Percentiles rank a stretch among this genome's conserved stretches.
Evolutionary conservation across 345 rosid genomes (phyloP).

Genomic region (Populus deltoides): DNA sequence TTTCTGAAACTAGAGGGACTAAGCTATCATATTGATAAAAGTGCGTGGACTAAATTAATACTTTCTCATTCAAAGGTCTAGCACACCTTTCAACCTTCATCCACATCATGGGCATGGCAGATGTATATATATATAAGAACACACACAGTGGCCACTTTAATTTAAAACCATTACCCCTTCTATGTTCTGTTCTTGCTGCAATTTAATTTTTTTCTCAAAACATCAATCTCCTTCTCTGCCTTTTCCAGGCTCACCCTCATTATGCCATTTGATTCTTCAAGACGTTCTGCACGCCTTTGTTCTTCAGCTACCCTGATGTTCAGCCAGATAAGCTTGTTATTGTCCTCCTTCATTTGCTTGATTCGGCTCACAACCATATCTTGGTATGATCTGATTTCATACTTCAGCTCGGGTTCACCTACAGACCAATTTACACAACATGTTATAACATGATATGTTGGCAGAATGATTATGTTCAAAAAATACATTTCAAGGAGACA

Average conservation of each 20-base stretch:
- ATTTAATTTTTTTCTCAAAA: slow-evolving; percentile 55
- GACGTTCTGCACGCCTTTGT: slow-evolving; percentile 36
- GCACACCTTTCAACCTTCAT: too few relatives aligned
- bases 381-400: slow-evolving; percentile 65
- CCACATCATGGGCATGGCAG: too few relatives aligned
- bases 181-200: slow-evolving; percentile 59
- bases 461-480: neutral
- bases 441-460: neutral
- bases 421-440: slow-evolving; percentile 2
- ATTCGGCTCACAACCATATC: slow-evolving; percentile 64
- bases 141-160: too few relatives aligned
- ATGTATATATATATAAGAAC: too few relatives aligned
- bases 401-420: slow-evolving; percentile 63
- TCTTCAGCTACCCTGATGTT: slow-evolving; percentile 44
- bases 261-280: slow-evolving; percentile 47
- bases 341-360: slow-evolving; percentile 60
- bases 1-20: too few relatives aligned
- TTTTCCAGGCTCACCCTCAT: slow-evolving; percentile 55
- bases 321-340: slow-evolving; percentile 52
- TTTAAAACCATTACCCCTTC: slow-evolving; percentile 53
- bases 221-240: slow-evolving; percentile 50
- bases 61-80: too few relatives aligned
- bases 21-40: too few relatives aligned
- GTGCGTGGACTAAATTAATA: too few relatives aligned
- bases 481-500: neutral